Percentiles rank a stretch among this genome's conserved stretches.
Conservation (phyloP, 495 filamentous ascomycete genomes). For the Trichocladium uniseriatum region DNA sequence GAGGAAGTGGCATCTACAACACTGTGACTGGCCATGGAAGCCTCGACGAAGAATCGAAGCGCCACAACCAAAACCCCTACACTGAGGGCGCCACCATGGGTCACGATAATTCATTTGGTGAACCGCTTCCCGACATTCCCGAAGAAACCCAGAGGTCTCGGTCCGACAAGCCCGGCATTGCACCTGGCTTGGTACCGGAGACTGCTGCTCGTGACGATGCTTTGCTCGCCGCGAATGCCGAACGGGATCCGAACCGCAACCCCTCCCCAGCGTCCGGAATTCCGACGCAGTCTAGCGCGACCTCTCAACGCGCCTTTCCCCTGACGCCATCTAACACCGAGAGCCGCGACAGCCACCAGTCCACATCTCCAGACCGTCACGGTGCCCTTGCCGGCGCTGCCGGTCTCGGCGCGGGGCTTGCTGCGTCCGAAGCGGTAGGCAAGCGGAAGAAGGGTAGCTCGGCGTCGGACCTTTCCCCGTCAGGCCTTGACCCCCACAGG, state of each 20-base stretch:
- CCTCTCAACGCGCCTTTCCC: constrained; percentile 1
- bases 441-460: constrained; percentile 12
- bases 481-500: too few species aligned
- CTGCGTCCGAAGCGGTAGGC: constrained; percentile 12
- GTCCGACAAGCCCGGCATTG: neutral
- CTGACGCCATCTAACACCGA: neutral
- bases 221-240: neutral
- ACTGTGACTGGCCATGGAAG: constrained; percentile 21
- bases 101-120: constrained; percentile 2
- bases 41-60: constrained; percentile 16
- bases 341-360: neutral
- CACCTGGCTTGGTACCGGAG: constrained; percentile 5
- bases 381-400: constrained; percentile 11
- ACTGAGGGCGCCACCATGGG: neutral
- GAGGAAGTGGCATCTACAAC: constrained; percentile 22
- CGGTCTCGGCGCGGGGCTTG: constrained; percentile 7
- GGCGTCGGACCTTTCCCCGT: too few species aligned
- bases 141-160: constrained; percentile 2
- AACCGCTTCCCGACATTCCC: constrained; percentile 10
- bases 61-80: constrained; percentile 7
- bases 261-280: neutral
- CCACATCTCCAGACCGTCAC: neutral
- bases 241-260: neutral
- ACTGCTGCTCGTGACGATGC: constrained; percentile 5
- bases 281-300: neutral